Base-by-base conservation (phyloP, 495 filamentous ascomycete genomes). In the Arthonia radiata region DNA sequence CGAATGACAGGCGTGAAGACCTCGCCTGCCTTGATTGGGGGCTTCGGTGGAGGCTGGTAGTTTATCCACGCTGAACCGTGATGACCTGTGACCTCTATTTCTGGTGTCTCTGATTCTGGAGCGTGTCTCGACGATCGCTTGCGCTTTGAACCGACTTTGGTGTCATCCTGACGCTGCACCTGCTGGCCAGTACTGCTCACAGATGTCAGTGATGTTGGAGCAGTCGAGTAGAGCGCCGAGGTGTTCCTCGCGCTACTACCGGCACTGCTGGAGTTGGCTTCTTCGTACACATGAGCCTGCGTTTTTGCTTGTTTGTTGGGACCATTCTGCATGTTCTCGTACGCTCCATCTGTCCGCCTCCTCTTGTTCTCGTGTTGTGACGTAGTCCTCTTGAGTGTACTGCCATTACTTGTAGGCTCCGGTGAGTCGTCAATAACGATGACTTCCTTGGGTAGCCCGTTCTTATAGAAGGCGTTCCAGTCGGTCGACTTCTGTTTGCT, bases 381-480 rank as follows among this genome's bases (percentile, higher is more conserved):
- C n/a, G n/a, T n/a, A n/a, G n/a, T n/a, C n/a, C n/a, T n/a, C n/a
- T n/a, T n/a, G n/a, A n/a, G n/a, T n/a, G n/a, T n/a, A n/a, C n/a
- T n/a, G n/a, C n/a, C n/a, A n/a, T n/a, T n/a, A n/a, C n/a, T n/a
- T n/a, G n/a, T n/a, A n/a, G n/a, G n/a, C n/a, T n/a, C n/a, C n/a
- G n/a, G n/a, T n/a, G n/a, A n/a, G 50, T 92, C 83, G 39, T 91
- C 76, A 44, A 94, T 94, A 33, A 92, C 70, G 42, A 94, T 92
- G 44, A 94, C 64, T 49, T 92, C 82, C 43, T 82, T 75, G 9
- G 83, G 83, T 10, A 83, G 48, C 12, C 83, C 83, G 49, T 92
- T 89, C 44, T 75, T 77, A 48, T 91, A 94, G 43, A 90, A 94
- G 32, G 68, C 63, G 17, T 63, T 51, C 83, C 83, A 94, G 53